These are phyloP conservation scores for Xerocomus alliaceus DNA, from an alignment of 1,284 basidiomycete genomes.

Conservation along the genomic window DNA sequence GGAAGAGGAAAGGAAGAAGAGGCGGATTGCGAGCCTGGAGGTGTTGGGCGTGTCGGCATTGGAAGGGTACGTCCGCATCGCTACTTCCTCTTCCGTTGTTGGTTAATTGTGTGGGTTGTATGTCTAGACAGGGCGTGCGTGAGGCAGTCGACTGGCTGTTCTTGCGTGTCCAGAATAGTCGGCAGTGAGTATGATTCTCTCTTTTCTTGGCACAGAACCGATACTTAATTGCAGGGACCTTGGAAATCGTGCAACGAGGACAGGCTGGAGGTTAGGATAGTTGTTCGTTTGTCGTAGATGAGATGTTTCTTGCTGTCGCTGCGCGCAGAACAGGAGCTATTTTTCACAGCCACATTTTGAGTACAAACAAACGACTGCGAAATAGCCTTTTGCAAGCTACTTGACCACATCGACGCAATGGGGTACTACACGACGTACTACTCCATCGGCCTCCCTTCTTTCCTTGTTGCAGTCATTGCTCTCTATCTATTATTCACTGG, in stretches of 20 bases:
- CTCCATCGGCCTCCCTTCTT: constrained; percentile 69
- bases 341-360: constrained; percentile 25
- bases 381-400: constrained; percentile 10
- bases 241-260: constrained; percentile 18
- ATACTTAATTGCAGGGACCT: constrained; percentile 25
- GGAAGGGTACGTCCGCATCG: constrained; percentile 71
- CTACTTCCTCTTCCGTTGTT: not conserved
- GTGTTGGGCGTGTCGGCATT: constrained; percentile 90
- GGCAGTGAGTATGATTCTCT: constrained; percentile 48
- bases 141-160: constrained; percentile 94
- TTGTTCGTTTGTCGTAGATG: too few species aligned
- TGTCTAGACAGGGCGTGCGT: constrained; percentile 87
- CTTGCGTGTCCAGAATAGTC: constrained; percentile 88
- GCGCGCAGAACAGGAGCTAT: not conserved
- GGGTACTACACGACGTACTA: constrained; percentile 60
- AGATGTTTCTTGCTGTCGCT: too few species aligned
- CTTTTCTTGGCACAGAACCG: not conserved
- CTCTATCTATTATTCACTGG: constrained; percentile 90
- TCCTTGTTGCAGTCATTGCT: constrained; percentile 69
- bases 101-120: not conserved
- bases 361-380: constrained; percentile 18
- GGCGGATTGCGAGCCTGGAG: constrained; percentile 83
- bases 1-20: constrained; percentile 59
- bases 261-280: constrained; percentile 19
- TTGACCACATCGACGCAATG: constrained; percentile 43